Conservation (phyloP, 2,329 filamentous ascomycete species). For the Cercospora sp. region DNA sequence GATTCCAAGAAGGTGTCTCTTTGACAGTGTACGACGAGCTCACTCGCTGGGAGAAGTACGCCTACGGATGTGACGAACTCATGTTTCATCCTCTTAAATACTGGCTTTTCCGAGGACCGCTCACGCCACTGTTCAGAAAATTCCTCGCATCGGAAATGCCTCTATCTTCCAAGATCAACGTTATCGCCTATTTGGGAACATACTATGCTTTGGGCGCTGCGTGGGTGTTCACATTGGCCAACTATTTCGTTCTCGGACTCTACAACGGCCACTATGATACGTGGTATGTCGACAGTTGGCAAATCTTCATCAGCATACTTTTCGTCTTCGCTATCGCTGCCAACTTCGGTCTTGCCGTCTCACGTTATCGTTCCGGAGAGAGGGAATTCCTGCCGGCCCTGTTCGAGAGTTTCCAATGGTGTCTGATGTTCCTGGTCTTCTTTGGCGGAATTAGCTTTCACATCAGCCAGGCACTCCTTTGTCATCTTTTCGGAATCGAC, state of each 20-base stretch:
- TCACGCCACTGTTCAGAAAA: slow-evolving; percentile 63
- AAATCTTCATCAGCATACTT: slow-evolving; percentile 62
- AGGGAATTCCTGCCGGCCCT: slow-evolving; percentile 52
- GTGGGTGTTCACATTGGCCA: slow-evolving; percentile 65
- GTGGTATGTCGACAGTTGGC: slow-evolving; percentile 68
- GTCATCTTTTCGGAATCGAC: slow-evolving; percentile 82
- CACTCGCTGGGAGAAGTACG: slow-evolving; percentile 71
- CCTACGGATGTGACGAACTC: slow-evolving; percentile 70
- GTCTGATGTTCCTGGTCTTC: slow-evolving; percentile 72
- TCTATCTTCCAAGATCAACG: slow-evolving; percentile 67
- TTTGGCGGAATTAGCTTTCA: slow-evolving; percentile 79
- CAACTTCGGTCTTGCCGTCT: slow-evolving; percentile 60
- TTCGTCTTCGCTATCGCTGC: slow-evolving; percentile 65
- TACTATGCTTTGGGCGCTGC: slow-evolving; percentile 71
- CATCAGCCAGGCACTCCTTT: slow-evolving; percentile 74
- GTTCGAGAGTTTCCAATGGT: slow-evolving; percentile 63
- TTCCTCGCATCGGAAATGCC: slow-evolving; percentile 64
- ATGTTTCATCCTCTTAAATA: slow-evolving; percentile 66
- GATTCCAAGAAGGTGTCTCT: slow-evolving; percentile 73
- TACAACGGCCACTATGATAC: slow-evolving; percentile 66
- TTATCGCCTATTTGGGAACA: slow-evolving; percentile 69
- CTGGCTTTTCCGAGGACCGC: slow-evolving; percentile 62
- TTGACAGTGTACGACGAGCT: slow-evolving; percentile 73
- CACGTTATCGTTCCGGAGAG: slow-evolving; percentile 63
- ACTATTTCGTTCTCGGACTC: slow-evolving; percentile 73